phyloP scores from a whole-genome alignment of 2,329 filamentous ascomycete genomes.

The Cryphonectria naterciae region DNA sequence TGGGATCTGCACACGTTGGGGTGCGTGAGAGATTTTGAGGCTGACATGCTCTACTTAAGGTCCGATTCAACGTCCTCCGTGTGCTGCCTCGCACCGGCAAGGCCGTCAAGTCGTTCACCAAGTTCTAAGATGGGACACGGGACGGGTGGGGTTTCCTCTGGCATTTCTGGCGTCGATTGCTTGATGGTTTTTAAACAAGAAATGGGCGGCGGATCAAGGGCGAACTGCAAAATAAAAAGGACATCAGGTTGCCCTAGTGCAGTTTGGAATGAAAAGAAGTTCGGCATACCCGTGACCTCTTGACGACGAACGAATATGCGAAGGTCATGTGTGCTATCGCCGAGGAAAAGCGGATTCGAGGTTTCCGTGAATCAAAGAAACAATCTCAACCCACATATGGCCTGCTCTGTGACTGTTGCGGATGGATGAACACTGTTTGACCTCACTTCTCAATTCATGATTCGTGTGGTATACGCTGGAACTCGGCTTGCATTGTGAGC shows the following conservation, averaged over 20 bases:
- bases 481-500: not conserved
- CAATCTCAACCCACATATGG: constrained; percentile 21
- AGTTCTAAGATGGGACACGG: constrained; percentile 75
- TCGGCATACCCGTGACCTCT: constrained; percentile 29
- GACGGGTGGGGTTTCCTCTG: constrained; percentile 35
- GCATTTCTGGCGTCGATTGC: constrained; percentile 42
- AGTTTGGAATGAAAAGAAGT: constrained; percentile 39
- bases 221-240: constrained; percentile 34
- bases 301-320: constrained; percentile 28
- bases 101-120: constrained; percentile 95
- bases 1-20: not conserved
- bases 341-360: constrained; percentile 26
- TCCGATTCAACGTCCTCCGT: constrained; percentile 99
- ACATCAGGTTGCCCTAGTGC: constrained; percentile 39
- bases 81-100: constrained; percentile 97
- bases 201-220: constrained; percentile 39
- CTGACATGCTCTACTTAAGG: constrained; percentile 53
- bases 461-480: not conserved
- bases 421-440: not conserved
- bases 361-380: constrained; percentile 29
- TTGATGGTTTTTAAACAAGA: constrained; percentile 40
- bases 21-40: constrained; percentile 22
- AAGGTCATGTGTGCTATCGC: constrained; percentile 27
- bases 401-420: not conserved
- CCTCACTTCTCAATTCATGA: not conserved